Percentiles rank a stretch among this genome's conserved stretches.
Evolutionary conservation across 1,284 basidiomycete species (phyloP).

Genomic region (Agroathelia rolfsii): DNA sequence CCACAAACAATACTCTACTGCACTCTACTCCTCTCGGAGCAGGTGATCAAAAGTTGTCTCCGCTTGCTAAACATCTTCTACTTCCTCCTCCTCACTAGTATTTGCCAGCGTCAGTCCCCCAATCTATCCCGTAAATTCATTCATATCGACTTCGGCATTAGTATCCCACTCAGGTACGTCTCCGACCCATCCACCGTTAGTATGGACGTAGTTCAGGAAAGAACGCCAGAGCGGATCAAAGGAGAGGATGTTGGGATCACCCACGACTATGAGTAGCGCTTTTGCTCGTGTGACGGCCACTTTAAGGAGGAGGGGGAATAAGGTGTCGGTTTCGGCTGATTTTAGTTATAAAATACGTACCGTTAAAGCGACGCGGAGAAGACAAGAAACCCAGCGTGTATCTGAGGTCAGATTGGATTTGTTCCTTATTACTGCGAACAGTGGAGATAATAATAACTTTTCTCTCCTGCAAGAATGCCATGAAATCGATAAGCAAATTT

Average conservation of each 20-base stretch:
- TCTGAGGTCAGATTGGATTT: slow-evolving; percentile 44
- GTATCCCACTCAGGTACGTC: slow-evolving; percentile 41
- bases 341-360: slow-evolving; percentile 30
- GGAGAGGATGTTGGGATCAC: slow-evolving; percentile 42
- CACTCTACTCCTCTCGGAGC: no score
- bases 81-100: slow-evolving; percentile 18
- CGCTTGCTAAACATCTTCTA: slow-evolving; percentile 23
- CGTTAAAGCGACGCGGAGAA: slow-evolving; percentile 53
- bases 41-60: slow-evolving; percentile 40
- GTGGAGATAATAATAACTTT: slow-evolving; percentile 58
- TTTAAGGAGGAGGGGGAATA: slow-evolving; percentile 7
- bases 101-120: slow-evolving; percentile 31
- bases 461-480: slow-evolving; percentile 35
- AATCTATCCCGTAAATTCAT: slow-evolving; percentile 39
- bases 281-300: slow-evolving; percentile 38
- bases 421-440: slow-evolving; percentile 48
- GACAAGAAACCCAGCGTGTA: slow-evolving; percentile 57
- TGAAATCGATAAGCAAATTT: slow-evolving; percentile 1
- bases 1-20: no score
- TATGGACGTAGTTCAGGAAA: slow-evolving; percentile 42
- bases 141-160: slow-evolving; percentile 32
- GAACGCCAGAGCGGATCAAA: slow-evolving; percentile 40
- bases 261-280: slow-evolving; percentile 46
- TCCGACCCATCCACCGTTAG: slow-evolving; percentile 37
- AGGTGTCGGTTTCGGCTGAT: no score